Conservation (phyloP, 2,329 filamentous ascomycete genomes). For the Zasmidium angulare region DNA sequence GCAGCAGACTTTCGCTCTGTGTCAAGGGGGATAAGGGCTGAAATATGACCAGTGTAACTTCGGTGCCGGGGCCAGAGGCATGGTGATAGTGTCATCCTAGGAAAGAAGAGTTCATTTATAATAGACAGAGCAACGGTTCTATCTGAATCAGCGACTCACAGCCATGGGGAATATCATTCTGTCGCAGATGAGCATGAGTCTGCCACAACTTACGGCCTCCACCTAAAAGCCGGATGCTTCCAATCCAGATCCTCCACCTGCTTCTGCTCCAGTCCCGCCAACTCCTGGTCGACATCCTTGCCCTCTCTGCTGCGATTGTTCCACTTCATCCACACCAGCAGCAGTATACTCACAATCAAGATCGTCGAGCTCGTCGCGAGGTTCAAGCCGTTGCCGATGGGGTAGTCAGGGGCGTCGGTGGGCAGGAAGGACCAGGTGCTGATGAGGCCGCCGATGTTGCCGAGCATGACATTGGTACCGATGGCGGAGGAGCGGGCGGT, state of each 20-base stretch:
- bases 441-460: constrained; percentile 62
- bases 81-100: no score
- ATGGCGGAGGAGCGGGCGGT: constrained; percentile 68
- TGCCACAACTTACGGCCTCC: constrained; percentile 51
- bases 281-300: constrained; percentile 56
- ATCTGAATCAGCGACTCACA: no score
- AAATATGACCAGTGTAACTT: no score
- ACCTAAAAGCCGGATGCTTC: constrained; percentile 65
- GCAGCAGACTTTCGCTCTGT: no score
- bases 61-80: no score
- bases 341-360: constrained; percentile 49
- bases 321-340: constrained; percentile 61
- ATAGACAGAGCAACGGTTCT: no score
- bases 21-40: no score
- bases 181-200: no score
- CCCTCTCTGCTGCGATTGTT: constrained; percentile 61
- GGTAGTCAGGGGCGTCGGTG: constrained; percentile 64
- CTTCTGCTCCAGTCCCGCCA: constrained; percentile 54
- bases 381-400: constrained; percentile 71
- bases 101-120: no score
- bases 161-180: no score
- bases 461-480: constrained; percentile 68
- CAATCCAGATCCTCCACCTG: constrained; percentile 64
- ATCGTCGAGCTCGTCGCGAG: constrained; percentile 60
- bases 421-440: constrained; percentile 45